Base-by-base conservation (phyloP, 106 monocot species). In the Xerophyta viscosa region DNA sequence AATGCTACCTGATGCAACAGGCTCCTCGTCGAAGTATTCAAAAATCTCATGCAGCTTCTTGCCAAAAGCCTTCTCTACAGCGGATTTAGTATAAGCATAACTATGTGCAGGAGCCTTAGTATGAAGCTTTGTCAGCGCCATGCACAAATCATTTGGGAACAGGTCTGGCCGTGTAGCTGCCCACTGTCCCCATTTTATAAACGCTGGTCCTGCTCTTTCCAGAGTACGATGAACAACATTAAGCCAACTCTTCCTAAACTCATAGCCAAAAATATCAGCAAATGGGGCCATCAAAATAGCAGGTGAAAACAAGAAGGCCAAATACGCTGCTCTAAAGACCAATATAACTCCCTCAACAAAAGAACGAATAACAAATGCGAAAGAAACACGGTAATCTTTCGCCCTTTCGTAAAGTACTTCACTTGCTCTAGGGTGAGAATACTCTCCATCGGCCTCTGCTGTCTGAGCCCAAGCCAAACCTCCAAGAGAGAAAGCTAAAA, bases 101-200 rank as follows among this genome's bases (percentile, higher is more conserved):
- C 71, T 79, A 60, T 92, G 86, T 0, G 72, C 61, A 53, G 92
- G 92, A n/a, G 86, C 86, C 46, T 79, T 76, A 1, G 60, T 76
- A 43, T 92, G 92, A 27, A 92, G 79, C 51, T 86, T 86, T 21
- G 79, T 24, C 8, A 92, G 62, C 61, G 86, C 71, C 9, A 64
- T 49, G 51, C 92, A 92, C 6, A 92, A 68, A 60, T 86, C 92
- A 20, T 31, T 69, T 26, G 92, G 86, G 47, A 92, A 86, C n/a
- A 92, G 69, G 60, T 92, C 91, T 7, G 91, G 91, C 0, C 92
- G 68, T 57, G 86, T 92, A 27, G 92, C 91, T 60, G 91, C 91
- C 91, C 91, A 92, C 49, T 92, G 91, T 31, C 91, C 91, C 91
- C 91, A 92, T 71, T 92, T 92, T 37, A 92, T 92, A 59, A 92